Evolutionary conservation across 176 grass and related monocot genomes (phyloP).

Genomic region (Rhynchospora tenuis): DNA sequence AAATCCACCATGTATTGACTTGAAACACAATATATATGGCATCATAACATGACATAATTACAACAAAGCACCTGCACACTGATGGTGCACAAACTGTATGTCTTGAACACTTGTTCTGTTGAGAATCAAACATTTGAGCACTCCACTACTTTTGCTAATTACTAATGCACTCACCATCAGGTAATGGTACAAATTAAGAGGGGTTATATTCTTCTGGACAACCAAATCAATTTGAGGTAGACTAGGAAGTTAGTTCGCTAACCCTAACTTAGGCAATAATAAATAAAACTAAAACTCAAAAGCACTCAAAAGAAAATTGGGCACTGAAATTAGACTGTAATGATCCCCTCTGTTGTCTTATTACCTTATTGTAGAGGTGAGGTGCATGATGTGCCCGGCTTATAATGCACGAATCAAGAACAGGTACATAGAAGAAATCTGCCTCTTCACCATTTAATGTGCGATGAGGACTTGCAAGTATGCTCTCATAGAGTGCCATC

Average conservation of each 20-base stretch:
- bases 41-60: not conserved
- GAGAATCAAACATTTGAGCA: not conserved
- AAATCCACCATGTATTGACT: not conserved
- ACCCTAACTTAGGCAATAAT: not conserved
- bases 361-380: conserved; percentile 62
- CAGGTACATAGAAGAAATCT: conserved; percentile 97
- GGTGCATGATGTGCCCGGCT: conserved; percentile 80
- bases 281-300: conserved; percentile 4
- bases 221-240: conserved; percentile 3
- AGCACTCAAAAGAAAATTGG: conserved; percentile 16
- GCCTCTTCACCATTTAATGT: conserved; percentile 93
- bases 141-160: not conserved
- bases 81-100: no score
- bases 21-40: not conserved
- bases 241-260: not conserved
- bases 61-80: not conserved
- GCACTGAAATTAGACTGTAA: not conserved
- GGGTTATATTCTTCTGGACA: not conserved
- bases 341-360: not conserved
- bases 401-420: conserved; percentile 91
- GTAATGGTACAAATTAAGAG: not conserved
- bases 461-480: conserved; percentile 84
- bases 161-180: not conserved
- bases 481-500: conserved; percentile 95
- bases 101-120: not conserved